phyloP scores from a whole-genome alignment of 495 filamentous ascomycete species.

The Hyaloscypha bicolor region DNA sequence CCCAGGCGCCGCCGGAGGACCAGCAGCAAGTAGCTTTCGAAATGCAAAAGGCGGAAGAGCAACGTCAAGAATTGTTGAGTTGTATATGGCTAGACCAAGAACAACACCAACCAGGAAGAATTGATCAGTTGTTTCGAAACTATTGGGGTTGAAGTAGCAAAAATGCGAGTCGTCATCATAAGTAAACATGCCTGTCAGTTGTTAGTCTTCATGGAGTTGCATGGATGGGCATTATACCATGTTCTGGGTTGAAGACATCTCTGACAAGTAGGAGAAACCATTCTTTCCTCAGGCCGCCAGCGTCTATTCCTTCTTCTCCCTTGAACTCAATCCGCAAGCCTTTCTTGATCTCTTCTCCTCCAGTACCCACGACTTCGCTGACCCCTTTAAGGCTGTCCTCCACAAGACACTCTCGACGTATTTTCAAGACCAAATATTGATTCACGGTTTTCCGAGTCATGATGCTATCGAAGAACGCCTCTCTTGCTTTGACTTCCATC shows the following conservation, averaged over 20 bases:
- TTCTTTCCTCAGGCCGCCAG: conserved; percentile 89
- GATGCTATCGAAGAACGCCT: conserved; percentile 91
- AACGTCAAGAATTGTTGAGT: conserved; percentile 92
- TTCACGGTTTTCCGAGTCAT: conserved; percentile 71
- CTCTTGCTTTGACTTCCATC: conserved; percentile 87
- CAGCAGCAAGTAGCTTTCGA: conserved; percentile 79
- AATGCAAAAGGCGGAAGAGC: conserved; percentile 92
- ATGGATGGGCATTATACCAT: conserved; percentile 61
- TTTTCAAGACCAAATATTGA: conserved; percentile 77
- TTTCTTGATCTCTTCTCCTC: conserved; percentile 91
- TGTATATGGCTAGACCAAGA: conserved; percentile 92
- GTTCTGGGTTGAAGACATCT: conserved; percentile 89
- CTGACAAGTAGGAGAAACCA: conserved; percentile 93
- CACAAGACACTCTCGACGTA: conserved; percentile 85
- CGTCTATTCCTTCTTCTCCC: conserved; percentile 92
- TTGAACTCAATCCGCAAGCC: conserved; percentile 83
- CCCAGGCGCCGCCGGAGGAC: conserved; percentile 55
- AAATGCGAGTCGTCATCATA: conserved; percentile 95
- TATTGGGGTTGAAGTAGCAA: conserved; percentile 94
- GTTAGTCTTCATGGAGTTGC: not conserved
- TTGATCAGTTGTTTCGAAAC: conserved; percentile 91
- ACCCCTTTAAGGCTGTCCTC: conserved; percentile 88
- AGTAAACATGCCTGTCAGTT: conserved; percentile 72
- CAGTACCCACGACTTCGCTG: conserved; percentile 82
- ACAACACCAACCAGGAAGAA: conserved; percentile 90